These are phyloP conservation scores for Quercus mongolica DNA, from an alignment of 306 rosid genomes.

Conservation along the genomic window DNA sequence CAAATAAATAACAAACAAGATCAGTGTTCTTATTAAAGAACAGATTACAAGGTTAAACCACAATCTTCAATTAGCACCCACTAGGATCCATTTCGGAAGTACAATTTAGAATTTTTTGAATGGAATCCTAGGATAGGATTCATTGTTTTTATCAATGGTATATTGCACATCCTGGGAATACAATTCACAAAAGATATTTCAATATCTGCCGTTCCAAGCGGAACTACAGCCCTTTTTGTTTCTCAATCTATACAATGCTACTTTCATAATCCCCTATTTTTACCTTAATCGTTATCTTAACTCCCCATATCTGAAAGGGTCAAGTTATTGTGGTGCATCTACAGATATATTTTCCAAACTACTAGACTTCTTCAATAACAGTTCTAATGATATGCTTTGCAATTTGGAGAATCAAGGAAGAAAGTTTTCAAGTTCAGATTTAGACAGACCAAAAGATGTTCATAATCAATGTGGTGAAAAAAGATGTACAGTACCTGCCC, in stretches of 20 bases:
- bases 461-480: background rate
- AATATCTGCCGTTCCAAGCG: background rate
- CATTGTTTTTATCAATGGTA: background rate
- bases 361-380: background rate
- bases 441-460: background rate
- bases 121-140: background rate
- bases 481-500: slow-evolving; percentile 64
- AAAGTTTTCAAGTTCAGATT: background rate
- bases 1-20: slow-evolving; percentile 14
- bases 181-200: background rate
- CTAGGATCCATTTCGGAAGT: background rate
- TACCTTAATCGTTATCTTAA: background rate
- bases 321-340: background rate
- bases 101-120: background rate
- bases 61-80: background rate
- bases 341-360: background rate
- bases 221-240: background rate
- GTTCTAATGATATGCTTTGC: background rate
- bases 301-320: background rate
- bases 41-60: slow-evolving; percentile 11
- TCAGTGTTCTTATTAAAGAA: background rate
- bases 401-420: background rate
- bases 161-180: background rate
- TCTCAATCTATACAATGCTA: background rate
- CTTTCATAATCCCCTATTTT: background rate